phyloP scores from a whole-genome alignment of 139 green algal genomes.

The Spirogloea muscicola region DNA sequence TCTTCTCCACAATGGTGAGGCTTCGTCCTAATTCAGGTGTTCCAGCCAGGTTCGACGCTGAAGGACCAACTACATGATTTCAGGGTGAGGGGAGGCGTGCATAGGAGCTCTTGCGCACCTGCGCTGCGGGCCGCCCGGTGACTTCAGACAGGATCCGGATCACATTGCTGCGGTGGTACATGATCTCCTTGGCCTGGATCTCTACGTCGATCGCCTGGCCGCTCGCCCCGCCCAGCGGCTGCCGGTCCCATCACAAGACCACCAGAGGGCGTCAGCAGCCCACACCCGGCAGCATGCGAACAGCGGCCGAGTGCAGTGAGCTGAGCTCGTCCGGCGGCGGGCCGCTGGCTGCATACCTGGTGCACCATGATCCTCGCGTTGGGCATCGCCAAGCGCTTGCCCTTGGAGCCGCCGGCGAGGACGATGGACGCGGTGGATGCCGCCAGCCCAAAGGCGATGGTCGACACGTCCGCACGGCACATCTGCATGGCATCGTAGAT shows the following conservation, averaged over 20 bases:
- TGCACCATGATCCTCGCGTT: slow-evolving; percentile 99
- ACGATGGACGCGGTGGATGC: slow-evolving; percentile 97
- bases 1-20: no score
- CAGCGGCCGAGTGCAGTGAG: neutral
- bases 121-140: slow-evolving; percentile 57
- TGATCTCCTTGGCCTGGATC: slow-evolving; percentile 95
- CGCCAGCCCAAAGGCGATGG: slow-evolving; percentile 94
- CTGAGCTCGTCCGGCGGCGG: neutral
- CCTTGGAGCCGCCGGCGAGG: slow-evolving; percentile 79
- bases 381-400: slow-evolving; percentile 92
- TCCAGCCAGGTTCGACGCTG: no score
- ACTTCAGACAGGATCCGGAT: slow-evolving; percentile 93
- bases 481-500: slow-evolving; percentile 86
- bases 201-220: slow-evolving; percentile 82
- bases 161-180: slow-evolving; percentile 98
- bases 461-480: slow-evolving; percentile 67
- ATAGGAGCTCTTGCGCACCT: neutral
- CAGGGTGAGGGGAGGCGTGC: neutral
- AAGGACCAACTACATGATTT: no score
- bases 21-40: no score
- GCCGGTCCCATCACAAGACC: no score
- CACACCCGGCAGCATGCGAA: neutral
- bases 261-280: slow-evolving; percentile 61
- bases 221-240: slow-evolving; percentile 89
- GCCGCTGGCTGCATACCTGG: no score